A percentile compares a stretch with the other conserved stretches of the same genome.
Conservation (phyloP, 2,329 filamentous ascomycete genomes). For the Ascosphaera apis region DNA sequence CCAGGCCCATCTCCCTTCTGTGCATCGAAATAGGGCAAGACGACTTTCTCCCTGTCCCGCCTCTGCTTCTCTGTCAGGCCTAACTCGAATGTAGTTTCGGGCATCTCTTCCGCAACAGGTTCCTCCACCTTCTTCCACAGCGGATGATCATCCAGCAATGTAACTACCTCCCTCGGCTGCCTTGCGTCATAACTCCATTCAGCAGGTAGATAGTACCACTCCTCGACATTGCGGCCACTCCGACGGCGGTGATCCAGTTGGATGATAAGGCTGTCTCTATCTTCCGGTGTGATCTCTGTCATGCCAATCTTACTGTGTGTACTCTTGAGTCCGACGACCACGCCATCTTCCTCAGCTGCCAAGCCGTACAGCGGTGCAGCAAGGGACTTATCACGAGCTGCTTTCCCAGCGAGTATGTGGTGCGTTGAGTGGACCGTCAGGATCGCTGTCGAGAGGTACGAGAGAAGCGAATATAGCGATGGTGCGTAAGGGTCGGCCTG, state of each 20-base stretch:
- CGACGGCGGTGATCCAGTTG: constrained; percentile 71
- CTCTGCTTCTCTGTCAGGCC: constrained; percentile 79
- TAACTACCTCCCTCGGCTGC: constrained; percentile 27
- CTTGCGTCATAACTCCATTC: constrained; percentile 20
- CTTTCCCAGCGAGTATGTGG: constrained; percentile 51
- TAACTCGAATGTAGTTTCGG: constrained; percentile 62
- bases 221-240: constrained; percentile 53
- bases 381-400: constrained; percentile 52
- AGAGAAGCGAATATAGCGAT: constrained; percentile 45
- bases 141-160: constrained; percentile 54
- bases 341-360: constrained; percentile 52
- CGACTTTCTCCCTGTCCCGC: constrained; percentile 63
- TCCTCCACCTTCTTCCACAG: constrained; percentile 32
- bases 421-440: constrained; percentile 49
- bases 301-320: constrained; percentile 6
- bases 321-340: constrained; percentile 37
- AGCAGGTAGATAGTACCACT: constrained; percentile 39
- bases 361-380: constrained; percentile 60
- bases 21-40: constrained; percentile 90
- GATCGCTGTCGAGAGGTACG: constrained; percentile 73
- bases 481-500: constrained; percentile 28
- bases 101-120: constrained; percentile 26
- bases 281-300: constrained; percentile 8
- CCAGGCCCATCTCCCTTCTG: constrained; percentile 50
- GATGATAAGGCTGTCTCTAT: constrained; percentile 44